Conservation (phyloP, 148 eudicot species). For the Limonium bicolor region DNA sequence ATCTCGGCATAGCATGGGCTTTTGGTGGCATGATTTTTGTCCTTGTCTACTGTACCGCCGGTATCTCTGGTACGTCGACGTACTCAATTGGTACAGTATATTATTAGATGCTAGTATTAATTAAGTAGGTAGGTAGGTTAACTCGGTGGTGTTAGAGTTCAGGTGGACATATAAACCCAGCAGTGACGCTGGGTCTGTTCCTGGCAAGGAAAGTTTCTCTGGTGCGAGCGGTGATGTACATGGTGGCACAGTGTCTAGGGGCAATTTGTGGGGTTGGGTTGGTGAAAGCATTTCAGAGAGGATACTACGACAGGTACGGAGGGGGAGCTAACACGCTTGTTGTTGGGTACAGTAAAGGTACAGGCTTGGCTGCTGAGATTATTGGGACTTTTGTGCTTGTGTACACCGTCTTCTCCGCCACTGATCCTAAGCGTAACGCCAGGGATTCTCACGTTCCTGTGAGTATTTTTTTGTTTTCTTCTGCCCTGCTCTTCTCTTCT, state of each 20-base stretch:
- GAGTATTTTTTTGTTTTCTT: background rate
- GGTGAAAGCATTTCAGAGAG: constrained; percentile 12
- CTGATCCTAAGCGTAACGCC: constrained; percentile 10
- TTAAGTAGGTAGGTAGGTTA: background rate
- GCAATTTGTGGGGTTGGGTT: constrained; percentile 15
- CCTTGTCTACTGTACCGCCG: constrained; percentile 20
- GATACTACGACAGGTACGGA: constrained; percentile 5
- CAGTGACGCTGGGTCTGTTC: constrained; percentile 14
- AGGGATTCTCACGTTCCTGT: constrained; percentile 12
- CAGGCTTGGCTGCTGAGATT: constrained; percentile 13
- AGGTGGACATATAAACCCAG: constrained; percentile 16
- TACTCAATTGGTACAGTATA: background rate
- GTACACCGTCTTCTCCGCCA: constrained; percentile 12
- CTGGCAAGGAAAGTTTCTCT: constrained; percentile 14
- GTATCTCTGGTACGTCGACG: constrained; percentile 6
- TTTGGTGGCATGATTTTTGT: constrained; percentile 21
- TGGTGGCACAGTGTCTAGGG: constrained; percentile 15
- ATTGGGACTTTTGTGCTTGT: constrained; percentile 11
- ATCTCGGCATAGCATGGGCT: constrained; percentile 19
- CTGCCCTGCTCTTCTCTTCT: background rate
- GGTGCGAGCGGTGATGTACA: constrained; percentile 10
- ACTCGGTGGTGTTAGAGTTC: background rate
- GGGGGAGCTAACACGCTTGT: constrained; percentile 13
- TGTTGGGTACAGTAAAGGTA: constrained; percentile 8
- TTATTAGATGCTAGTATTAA: background rate